Evolutionary conservation across 176 grass and related monocot genomes (phyloP), one percentile per base, ranked within the genome.

Genomic region (Bromus sterilis): DNA sequence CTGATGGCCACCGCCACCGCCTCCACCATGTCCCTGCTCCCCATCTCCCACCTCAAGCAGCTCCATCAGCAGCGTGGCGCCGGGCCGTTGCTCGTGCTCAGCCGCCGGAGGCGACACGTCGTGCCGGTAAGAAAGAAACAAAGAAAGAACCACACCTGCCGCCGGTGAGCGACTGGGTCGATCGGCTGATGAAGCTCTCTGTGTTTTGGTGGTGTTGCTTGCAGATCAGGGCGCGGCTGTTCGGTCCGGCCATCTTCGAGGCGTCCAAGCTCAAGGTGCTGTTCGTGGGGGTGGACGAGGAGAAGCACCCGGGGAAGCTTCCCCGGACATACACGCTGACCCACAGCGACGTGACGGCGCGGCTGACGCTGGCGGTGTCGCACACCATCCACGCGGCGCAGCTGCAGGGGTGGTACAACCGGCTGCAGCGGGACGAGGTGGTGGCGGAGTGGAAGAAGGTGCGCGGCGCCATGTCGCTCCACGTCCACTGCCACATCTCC

Each of bases 401-500:
- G 97, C 86, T 99, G 49, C 91, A 96, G 69, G 97, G 97, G 0
- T 99, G 97, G 97, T 99, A 95, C 86, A 93, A 96, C 75, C 82
- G 74, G 9, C 85, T 96, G 78, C 97, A 99, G 89, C 88, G 97
- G 37, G 97, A 99, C 76, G 97, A 99, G 80, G 97, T 99, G 79
- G 91, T 99, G 31, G 97, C 97, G 0, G 97, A 99, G 78, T 99
- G 97, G 93, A 96, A 89, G 85, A 99, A 90, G 87, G 89, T 96
- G 46, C 85, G 62, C 1, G 93, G 91, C 5, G 61, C 75, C 58
- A 99, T 99, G 97, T 99, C 97, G 56, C 87, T 99, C 36, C 97
- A 96, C 67, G 97, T 99, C 44, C 97, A 99, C 89, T 99, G 97
- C 97, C 97, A 99, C 79, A 96, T 99, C 82, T 96, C 93, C 82